These are phyloP conservation scores for Chalciporus sphaerocephalus DNA, from an alignment of 768 basidiomycete species.

Conservation along the genomic window DNA sequence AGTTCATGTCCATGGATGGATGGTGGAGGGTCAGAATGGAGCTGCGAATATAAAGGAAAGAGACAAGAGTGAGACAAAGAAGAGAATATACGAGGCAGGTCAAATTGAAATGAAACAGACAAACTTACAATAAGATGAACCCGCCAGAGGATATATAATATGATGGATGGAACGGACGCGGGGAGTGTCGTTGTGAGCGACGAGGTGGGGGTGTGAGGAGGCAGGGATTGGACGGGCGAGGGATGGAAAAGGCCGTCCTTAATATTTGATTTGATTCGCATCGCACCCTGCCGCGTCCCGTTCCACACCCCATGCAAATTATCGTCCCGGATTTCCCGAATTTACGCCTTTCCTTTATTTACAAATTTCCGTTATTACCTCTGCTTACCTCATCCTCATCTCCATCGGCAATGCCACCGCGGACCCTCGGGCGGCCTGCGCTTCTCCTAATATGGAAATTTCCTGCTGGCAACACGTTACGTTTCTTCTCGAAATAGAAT, in stretches of 20 bases:
- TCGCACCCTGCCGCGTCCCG: slow-evolving; percentile 24
- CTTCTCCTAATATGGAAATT: slow-evolving; percentile 11
- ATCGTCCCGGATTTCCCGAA: slow-evolving; percentile 29
- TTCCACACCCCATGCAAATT: slow-evolving; percentile 9
- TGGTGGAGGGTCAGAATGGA: slow-evolving; percentile 14
- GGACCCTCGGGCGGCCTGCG: slow-evolving; percentile 29
- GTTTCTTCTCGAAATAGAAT: slow-evolving; percentile 13
- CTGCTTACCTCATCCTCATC: slow-evolving; percentile 25
- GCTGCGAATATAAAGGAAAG: slow-evolving; percentile 9
- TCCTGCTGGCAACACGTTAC: slow-evolving; percentile 27
- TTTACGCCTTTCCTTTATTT: slow-evolving; percentile 23
- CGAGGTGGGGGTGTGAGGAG: slow-evolving; percentile 19
- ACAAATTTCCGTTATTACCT: slow-evolving; percentile 32
- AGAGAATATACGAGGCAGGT: slow-evolving; percentile 1
- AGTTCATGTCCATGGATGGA: slow-evolving; percentile 33
- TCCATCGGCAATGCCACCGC: slow-evolving; percentile 30
- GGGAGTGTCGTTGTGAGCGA: slow-evolving; percentile 18
- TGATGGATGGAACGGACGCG: not conserved
- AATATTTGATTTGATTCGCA: slow-evolving; percentile 40
- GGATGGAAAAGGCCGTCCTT: slow-evolving; percentile 29
- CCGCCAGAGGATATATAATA: slow-evolving; percentile 1
- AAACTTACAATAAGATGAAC: slow-evolving; percentile 9
- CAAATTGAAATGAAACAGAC: slow-evolving; percentile 11
- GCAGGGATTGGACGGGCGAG: slow-evolving; percentile 24
- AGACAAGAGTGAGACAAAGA: slow-evolving; percentile 21